phyloP scores from a whole-genome alignment of 108 stramenopile species.

The Skeletonema costatum region DNA sequence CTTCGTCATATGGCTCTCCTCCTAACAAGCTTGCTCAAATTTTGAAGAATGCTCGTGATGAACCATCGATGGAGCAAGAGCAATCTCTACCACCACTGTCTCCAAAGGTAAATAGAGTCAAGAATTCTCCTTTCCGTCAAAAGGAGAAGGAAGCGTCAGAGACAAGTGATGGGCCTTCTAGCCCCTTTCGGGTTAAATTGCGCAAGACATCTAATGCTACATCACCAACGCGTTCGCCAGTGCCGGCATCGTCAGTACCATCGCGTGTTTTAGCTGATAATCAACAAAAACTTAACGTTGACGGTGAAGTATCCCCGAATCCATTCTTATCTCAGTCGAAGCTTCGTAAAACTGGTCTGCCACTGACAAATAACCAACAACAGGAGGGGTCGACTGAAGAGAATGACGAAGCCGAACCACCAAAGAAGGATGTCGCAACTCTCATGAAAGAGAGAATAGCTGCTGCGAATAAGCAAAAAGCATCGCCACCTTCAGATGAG shows the following conservation, averaged over 20 bases:
- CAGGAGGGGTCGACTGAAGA: slow-evolving; percentile 5
- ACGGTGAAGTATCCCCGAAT: slow-evolving; percentile 18
- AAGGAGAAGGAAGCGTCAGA: not conserved
- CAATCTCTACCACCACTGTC: not conserved
- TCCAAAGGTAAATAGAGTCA: not conserved
- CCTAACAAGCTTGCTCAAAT: not conserved
- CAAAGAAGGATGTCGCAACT: slow-evolving; percentile 67
- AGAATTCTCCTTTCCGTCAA: slow-evolving; percentile 10
- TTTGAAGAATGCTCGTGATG: not conserved
- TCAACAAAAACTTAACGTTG: not conserved
- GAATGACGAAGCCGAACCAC: slow-evolving; percentile 20
- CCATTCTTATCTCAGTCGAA: slow-evolving; percentile 46
- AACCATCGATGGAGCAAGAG: not conserved
- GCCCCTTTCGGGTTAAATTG: slow-evolving; percentile 32
- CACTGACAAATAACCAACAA: not conserved
- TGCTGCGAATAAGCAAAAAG: slow-evolving; percentile 47
- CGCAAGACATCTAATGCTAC: slow-evolving; percentile 22
- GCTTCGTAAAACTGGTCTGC: slow-evolving; percentile 39
- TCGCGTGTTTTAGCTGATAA: not conserved
- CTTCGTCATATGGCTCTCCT: not conserved
- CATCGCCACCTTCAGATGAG: not conserved
- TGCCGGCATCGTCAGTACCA: not conserved
- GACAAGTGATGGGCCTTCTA: not conserved
- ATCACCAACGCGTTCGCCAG: not conserved
- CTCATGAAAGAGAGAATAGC: slow-evolving; percentile 70